These are phyloP conservation scores for Castanospermum australe DNA, from an alignment of 306 rosid species.

Conservation along the genomic window DNA sequence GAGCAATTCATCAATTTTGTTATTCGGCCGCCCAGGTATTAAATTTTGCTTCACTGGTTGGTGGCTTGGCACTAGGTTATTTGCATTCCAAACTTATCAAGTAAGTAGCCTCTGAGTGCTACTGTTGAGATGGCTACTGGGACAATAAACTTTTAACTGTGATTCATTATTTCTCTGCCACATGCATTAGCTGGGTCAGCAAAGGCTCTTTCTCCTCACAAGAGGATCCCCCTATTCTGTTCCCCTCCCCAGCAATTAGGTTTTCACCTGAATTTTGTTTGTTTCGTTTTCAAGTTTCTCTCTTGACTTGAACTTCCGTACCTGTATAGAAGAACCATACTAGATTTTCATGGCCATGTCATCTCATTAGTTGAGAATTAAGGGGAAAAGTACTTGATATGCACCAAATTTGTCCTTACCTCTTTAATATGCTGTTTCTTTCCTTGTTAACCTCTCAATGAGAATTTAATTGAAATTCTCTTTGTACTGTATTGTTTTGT, in stretches of 20 bases:
- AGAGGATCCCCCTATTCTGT: slow-evolving; percentile 20
- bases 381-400: slow-evolving; percentile 22
- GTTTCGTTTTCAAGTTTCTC: not conserved
- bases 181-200: not conserved
- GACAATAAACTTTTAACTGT: not conserved
- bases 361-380: slow-evolving; percentile 26
- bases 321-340: not conserved
- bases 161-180: not conserved
- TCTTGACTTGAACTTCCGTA: not conserved
- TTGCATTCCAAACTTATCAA: not conserved
- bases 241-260: not conserved
- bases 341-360: slow-evolving; percentile 18
- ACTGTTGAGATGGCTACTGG: not conserved
- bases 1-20: slow-evolving; percentile 96
- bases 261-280: not conserved
- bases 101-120: not conserved
- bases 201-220: slow-evolving; percentile 13
- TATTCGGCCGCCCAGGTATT: slow-evolving; percentile 98
- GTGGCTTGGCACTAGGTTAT: slow-evolving; percentile 18
- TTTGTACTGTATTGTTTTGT: not conserved
- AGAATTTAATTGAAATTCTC: not conserved
- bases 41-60: slow-evolving; percentile 17
- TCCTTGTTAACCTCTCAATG: slow-evolving; percentile 15
- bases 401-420: slow-evolving; percentile 6
- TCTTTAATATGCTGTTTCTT: slow-evolving; percentile 1